Conservation (phyloP, 805 yeast species). For the Nakazawaea ambrosiae region DNA sequence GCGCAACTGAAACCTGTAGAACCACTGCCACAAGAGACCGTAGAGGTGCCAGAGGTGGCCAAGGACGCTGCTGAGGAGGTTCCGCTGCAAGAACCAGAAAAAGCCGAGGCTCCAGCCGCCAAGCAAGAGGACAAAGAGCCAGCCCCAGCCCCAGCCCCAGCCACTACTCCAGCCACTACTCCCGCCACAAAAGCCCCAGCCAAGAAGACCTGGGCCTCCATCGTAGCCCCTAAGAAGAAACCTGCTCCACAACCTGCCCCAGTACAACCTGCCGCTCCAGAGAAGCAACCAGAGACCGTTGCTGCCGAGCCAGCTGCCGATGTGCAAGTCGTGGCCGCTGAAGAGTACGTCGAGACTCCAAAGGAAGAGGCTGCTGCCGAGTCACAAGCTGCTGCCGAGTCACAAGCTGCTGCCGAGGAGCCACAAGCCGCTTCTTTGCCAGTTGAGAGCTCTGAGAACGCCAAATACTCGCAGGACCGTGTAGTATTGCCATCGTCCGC, state of each 20-base stretch:
- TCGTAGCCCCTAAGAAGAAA: constrained; percentile 5
- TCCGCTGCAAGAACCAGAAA: neutral
- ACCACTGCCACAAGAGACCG: constrained; percentile 8
- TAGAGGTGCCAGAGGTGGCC: constrained; percentile 1
- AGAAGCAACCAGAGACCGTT: constrained; percentile 9
- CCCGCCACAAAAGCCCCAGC: constrained; percentile 12
- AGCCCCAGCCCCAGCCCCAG: constrained; percentile 14
- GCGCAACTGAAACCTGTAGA: constrained; percentile 2
- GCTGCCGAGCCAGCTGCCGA: constrained; percentile 4
- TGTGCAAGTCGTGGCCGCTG: constrained; percentile 3
- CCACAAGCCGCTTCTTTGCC: neutral
- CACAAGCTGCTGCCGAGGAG: constrained; percentile 6
- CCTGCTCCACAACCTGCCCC: constrained; percentile 10
- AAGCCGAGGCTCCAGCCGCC: neutral
- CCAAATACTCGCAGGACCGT: constrained; percentile 17
- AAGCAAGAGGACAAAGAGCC: constrained; percentile 1
- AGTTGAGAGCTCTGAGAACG: constrained; percentile 2
- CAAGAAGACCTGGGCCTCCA: constrained; percentile 9
- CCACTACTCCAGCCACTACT: neutral
- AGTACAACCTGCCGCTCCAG: constrained; percentile 10
- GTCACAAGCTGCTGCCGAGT: constrained; percentile 1
- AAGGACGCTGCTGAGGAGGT: neutral
- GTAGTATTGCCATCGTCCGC: constrained; percentile 42
- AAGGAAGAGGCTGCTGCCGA: neutral
- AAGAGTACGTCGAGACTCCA: constrained; percentile 4